phyloP scores from a whole-genome alignment of 1,139 yeast genomes.

The Lodderomyces jiufengensis region DNA sequence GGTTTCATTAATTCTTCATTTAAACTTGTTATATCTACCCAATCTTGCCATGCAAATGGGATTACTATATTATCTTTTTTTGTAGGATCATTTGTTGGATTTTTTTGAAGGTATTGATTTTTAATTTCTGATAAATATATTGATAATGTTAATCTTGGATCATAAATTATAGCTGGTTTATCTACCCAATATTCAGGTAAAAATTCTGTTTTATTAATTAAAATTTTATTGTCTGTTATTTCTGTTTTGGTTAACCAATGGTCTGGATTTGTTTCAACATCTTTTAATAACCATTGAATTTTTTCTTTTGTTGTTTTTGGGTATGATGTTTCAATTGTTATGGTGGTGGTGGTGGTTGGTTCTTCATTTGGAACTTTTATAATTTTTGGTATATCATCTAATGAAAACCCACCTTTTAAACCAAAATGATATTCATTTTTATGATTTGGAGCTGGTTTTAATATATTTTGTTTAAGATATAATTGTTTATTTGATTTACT shows the following conservation, averaged over 20 bases:
- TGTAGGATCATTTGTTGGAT: slow-evolving; percentile 9
- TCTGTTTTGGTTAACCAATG: slow-evolving; percentile 31
- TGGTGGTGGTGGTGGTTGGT: not conserved
- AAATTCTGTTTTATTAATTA: slow-evolving; percentile 21
- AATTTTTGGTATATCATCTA: slow-evolving; percentile 4
- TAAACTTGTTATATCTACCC: slow-evolving; percentile 26
- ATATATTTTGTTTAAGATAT: not conserved
- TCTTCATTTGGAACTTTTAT: slow-evolving; percentile 2
- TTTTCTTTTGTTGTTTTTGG: slow-evolving; percentile 18
- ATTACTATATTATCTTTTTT: slow-evolving; percentile 13
- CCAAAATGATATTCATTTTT: slow-evolving; percentile 5
- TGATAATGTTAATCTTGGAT: slow-evolving; percentile 48
- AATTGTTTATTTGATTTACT: too few relatives aligned
- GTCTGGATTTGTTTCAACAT: slow-evolving; percentile 17
- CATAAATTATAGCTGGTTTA: slow-evolving; percentile 20
- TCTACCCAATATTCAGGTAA: slow-evolving; percentile 16
- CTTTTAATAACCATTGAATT: slow-evolving; percentile 17
- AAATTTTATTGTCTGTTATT: slow-evolving; percentile 21
- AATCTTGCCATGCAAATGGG: slow-evolving; percentile 35
- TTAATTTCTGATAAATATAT: slow-evolving; percentile 36
- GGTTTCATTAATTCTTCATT: slow-evolving; percentile 35
- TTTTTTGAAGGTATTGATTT: slow-evolving; percentile 7
- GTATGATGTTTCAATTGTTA: slow-evolving; percentile 9
- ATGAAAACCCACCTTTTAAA: slow-evolving; percentile 5
- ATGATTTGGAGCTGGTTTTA: slow-evolving; percentile 7